These are phyloP conservation scores for Colletotrichum endophyticum DNA, from an alignment of 2,329 filamentous ascomycete genomes.

Conservation along the genomic window DNA sequence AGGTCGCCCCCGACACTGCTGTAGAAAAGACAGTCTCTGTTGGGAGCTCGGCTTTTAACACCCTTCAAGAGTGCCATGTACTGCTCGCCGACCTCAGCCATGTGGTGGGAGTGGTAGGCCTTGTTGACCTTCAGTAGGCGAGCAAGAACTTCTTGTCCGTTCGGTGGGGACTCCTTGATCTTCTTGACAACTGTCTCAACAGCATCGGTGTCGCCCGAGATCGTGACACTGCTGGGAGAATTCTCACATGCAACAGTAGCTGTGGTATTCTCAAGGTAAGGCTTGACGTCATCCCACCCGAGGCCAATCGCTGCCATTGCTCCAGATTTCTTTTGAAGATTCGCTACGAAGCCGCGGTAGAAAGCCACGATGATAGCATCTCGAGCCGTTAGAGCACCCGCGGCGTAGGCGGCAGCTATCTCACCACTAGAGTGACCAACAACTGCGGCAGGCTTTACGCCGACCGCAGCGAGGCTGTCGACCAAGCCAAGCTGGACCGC, in stretches of 20 bases:
- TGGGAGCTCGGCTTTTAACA: background rate
- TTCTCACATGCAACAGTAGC: conserved; percentile 33
- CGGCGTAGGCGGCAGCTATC: conserved; percentile 48
- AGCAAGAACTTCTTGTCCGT: conserved; percentile 27
- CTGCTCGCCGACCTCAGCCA: background rate
- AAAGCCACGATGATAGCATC: conserved; percentile 43
- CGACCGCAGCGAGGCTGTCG: conserved; percentile 35
- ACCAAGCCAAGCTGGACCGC: conserved; percentile 44
- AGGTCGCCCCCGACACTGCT: conserved; percentile 32
- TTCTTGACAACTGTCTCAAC: conserved; percentile 26
- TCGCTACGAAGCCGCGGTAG: conserved; percentile 35
- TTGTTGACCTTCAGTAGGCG: conserved; percentile 39
- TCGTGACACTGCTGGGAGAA: conserved; percentile 30
- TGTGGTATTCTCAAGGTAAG: conserved; percentile 25
- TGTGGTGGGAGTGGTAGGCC: conserved; percentile 42
- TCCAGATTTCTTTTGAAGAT: conserved; percentile 21
- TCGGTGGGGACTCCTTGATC: conserved; percentile 29
- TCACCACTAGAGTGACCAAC: conserved; percentile 50
- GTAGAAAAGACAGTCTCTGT: conserved; percentile 23
- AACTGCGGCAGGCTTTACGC: conserved; percentile 34
- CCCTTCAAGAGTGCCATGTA: conserved; percentile 1
- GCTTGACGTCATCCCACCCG: conserved; percentile 29
- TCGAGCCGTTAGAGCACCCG: conserved; percentile 34
- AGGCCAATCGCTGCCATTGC: conserved; percentile 46
- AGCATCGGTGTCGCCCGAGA: conserved; percentile 24